Evolutionary conservation across 768 basidiomycete genomes (phyloP).

Genomic region (Coprinellus micaceus): DNA sequence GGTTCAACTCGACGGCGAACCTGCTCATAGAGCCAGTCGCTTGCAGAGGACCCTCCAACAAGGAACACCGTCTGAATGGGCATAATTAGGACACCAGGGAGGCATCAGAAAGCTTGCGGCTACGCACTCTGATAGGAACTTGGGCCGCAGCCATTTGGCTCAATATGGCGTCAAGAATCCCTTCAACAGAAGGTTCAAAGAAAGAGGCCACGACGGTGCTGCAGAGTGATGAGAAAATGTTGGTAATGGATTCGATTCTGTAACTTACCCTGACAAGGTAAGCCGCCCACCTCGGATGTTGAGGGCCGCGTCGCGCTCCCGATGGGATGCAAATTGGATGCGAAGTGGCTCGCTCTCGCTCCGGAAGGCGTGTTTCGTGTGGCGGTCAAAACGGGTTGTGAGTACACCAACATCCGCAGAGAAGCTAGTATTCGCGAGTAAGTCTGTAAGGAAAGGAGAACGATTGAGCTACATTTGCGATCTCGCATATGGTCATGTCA

Average conservation of each 20-base stretch:
- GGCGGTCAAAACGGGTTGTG: conserved; percentile 36
- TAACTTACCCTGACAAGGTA: conserved; percentile 28
- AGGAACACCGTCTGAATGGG: conserved; percentile 30
- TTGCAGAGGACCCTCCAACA: conserved; percentile 49
- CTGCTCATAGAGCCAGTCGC: conserved; percentile 38
- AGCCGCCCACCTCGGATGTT: conserved; percentile 40
- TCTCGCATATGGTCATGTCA: too few relatives aligned
- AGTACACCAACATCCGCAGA: conserved; percentile 36
- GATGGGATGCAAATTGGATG: conserved; percentile 37
- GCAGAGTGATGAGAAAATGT: too few relatives aligned
- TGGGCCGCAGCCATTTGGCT: background rate
- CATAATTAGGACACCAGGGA: too few relatives aligned
- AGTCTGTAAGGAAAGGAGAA: conserved; percentile 20
- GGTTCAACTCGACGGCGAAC: conserved; percentile 31
- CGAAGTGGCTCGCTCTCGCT: conserved; percentile 30
- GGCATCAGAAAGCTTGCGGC: too few relatives aligned
- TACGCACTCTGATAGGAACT: background rate
- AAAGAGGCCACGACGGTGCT: too few relatives aligned
- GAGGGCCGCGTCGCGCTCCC: conserved; percentile 33
- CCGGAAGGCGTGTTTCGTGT: conserved; percentile 38
- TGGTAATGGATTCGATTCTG: too few relatives aligned
- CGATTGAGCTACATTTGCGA: too few relatives aligned
- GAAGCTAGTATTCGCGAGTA: conserved; percentile 34
- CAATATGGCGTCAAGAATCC: conserved; percentile 28
- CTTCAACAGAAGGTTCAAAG: conserved; percentile 32